phyloP scores from a whole-genome alignment of 1,139 yeast genomes.

The Protomyces inundatus region DNA sequence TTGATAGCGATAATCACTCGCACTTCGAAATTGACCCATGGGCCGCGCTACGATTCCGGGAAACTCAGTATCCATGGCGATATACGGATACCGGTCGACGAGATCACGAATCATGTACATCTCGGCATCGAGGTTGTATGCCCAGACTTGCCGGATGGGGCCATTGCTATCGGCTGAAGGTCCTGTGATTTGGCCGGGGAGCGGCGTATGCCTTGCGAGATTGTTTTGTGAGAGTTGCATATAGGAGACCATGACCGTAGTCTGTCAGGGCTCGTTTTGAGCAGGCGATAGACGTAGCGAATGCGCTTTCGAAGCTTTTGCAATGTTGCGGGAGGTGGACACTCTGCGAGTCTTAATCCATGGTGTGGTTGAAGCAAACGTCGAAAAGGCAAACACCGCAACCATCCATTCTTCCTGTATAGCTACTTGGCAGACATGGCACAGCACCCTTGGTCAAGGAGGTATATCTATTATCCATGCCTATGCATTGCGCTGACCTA shows the following conservation, averaged over 20 bases:
- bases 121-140: conserved; percentile 73
- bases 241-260: background rate
- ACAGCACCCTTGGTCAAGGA: conserved; percentile 6
- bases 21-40: conserved; percentile 86
- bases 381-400: too few species aligned
- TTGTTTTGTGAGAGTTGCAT: conserved; percentile 9
- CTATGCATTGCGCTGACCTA: background rate
- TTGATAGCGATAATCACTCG: conserved; percentile 91
- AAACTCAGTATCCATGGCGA: conserved; percentile 78
- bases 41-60: conserved; percentile 97
- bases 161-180: background rate
- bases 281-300: too few species aligned
- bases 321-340: too few species aligned
- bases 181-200: background rate
- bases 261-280: too few species aligned
- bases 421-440: background rate
- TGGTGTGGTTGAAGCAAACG: too few species aligned
- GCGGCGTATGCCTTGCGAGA: conserved; percentile 2
- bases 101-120: conserved; percentile 68
- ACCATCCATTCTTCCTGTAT: background rate
- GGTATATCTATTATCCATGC: background rate
- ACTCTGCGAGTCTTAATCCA: too few species aligned
- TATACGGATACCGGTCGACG: conserved; percentile 61
- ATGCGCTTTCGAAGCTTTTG: too few species aligned
- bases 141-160: conserved; percentile 63